Evolutionary conservation across 352 stramenopile genomes (phyloP), one percentile per base, ranked within the genome.

Genomic region (Phytophthora idaei): DNA sequence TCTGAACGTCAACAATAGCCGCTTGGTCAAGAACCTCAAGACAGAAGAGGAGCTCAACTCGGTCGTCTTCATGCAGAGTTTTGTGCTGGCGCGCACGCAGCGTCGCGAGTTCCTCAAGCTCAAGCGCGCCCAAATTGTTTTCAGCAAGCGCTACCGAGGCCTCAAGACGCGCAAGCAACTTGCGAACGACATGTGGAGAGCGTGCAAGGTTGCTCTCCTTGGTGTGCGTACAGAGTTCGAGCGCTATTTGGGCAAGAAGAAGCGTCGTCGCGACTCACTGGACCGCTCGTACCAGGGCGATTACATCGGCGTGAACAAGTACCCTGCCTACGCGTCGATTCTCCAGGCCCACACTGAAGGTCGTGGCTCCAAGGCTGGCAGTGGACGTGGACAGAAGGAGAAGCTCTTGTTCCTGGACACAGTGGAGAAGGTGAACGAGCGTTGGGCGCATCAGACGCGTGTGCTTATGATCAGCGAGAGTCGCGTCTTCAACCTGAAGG

Each of bases 401-500:
- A 88, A 92, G 45, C 67, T 95, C 36, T 55, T 93, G 14, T 95
- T 95, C 71, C 69, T 89, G 12, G 73, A 64, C 27, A 76, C 83
- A 8, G 86, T 92, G 41, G 74, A 87, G 45, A 95, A 95, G 66
- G 82, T 95, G 57, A 95, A 95, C 47, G 85, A 95, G 67, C 85
- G 87, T 29, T 93, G 90, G 57, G 84, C 90, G 28, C 83, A 92
- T 67, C 87, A 95, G 68, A 61, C 75, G 29, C 85, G 87, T 50
- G 80, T 92, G 54, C 75, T 95, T 17, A 79, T 95, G 62, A 85
- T 95, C 21, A 84, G 77, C 39, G 80, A 92, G 58, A 83, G 77
- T 56, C 72, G 85, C 46, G 77, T 95, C n/a, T 90, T 88, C 72
- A 95, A 95, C 69, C 64, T 95, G 57, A 93, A 93, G 77, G 85